Conservation (phyloP, 306 rosid genomes). For the Vigna hirtella region DNA sequence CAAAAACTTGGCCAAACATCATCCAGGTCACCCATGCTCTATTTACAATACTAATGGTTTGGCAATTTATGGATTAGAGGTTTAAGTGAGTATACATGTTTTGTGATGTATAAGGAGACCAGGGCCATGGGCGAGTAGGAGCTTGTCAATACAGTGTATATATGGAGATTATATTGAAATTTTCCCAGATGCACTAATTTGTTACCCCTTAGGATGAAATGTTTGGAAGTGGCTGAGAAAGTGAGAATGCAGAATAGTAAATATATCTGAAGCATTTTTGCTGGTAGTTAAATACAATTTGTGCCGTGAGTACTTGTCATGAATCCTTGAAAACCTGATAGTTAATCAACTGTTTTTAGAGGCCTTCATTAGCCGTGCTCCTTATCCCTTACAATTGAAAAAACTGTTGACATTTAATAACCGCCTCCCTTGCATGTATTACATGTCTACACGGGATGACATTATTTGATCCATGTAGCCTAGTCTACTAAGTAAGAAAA, state of each 20-base stretch:
- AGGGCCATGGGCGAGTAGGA: neutral
- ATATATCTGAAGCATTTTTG: slow-evolving; percentile 1
- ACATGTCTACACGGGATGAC: neutral
- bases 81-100: neutral
- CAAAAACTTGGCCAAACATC: neutral
- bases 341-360: slow-evolving; percentile 15
- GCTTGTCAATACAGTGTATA: neutral
- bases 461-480: neutral
- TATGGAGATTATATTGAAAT: neutral
- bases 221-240: neutral
- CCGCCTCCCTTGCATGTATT: neutral
- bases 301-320: slow-evolving; percentile 20
- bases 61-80: neutral
- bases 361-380: neutral
- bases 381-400: slow-evolving; percentile 8
- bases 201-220: neutral
- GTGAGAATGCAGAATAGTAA: neutral
- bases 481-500: neutral
- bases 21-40: neutral
- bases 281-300: neutral
- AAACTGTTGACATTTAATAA: slow-evolving; percentile 19
- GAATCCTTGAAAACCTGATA: slow-evolving; percentile 24
- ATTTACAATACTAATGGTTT: neutral
- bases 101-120: neutral
- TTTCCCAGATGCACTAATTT: neutral